Evolutionary conservation across 768 basidiomycete genomes (phyloP), one percentile per base, ranked within the genome.

Genomic region (Cyclocybe cylindracea): DNA sequence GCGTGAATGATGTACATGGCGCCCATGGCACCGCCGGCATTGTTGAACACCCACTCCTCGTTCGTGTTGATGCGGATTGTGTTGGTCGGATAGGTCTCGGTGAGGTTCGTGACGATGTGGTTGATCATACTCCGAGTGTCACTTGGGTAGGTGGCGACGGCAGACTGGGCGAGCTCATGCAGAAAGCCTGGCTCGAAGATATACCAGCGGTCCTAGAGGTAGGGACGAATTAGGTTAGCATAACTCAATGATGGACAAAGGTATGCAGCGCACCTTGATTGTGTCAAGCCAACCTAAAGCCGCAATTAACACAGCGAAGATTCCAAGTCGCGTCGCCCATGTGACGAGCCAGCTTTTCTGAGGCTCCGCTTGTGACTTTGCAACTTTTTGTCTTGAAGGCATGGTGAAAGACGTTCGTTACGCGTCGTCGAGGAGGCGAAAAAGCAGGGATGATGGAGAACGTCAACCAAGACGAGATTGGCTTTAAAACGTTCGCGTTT

Each of bases 1-100:
- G 96, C 93, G 63, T 98, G 97, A 57, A 98, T 91, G 71, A 98
- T 80, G 68, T 94, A 97, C 96, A 99, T 98, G 33, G 87, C 87
- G 39, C 94, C 94, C 95, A 96, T 98, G 1, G 94, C 94, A 53
- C 97, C 97, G 9, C 95, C 97, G 0, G 96, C 95, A 61, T 98
- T 98, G 76, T 86, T 98, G 72, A 96, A 90, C 19, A 97, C 83
- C 96, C 96, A 98, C 63, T 98, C 94, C 16, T 79, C 65, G 72
- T 87, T 61, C 44, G 82, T 57, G 65, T 84, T 82, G 56, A 91
- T 50, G 14, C 70, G 73, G 38, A 85, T 77, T n/a, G 74, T 56
- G 31, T 75, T 74, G 43, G 79, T 62, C 0, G 91, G 84, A 66
- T 94, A 88, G 1, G 83, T 85, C 11, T 72, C 67, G 6, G 86